Evolutionary conservation across 2,329 filamentous ascomycete species (phyloP).

Genomic region (Epichloe glyceriae): DNA sequence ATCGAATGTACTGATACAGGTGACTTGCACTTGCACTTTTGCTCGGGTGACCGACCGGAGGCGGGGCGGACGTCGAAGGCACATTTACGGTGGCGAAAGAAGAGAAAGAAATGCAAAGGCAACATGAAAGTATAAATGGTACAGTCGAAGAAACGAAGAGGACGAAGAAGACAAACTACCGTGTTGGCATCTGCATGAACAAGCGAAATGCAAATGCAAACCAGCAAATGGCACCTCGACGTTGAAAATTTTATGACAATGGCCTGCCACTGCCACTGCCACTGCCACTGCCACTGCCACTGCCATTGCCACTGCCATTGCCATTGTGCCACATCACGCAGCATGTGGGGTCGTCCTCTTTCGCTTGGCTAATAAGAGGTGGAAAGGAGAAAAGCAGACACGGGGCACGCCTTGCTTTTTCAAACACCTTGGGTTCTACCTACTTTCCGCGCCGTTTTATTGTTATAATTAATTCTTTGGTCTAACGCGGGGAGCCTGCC

Average conservation of each 20-base stretch:
- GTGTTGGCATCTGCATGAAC: neutral
- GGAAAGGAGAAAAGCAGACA: neutral
- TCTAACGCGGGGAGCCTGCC: too few relatives aligned
- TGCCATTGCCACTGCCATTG: neutral
- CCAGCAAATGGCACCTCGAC: neutral
- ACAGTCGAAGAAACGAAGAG: neutral
- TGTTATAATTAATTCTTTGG: too few relatives aligned
- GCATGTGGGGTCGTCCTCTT: conserved; percentile 1
- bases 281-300: neutral
- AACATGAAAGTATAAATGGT: neutral
- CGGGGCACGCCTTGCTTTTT: neutral
- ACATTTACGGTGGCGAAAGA: neutral
- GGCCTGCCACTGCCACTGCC: neutral
- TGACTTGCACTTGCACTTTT: too few relatives aligned
- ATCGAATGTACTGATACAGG: too few relatives aligned
- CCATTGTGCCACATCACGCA: neutral
- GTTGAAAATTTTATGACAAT: neutral
- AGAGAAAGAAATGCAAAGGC: neutral
- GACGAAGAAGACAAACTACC: neutral
- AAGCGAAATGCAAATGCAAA: neutral
- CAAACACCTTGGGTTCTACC: too few relatives aligned
- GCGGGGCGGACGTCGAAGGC: neutral
- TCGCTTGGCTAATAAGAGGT: conserved; percentile 3
- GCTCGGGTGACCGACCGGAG: too few relatives aligned
- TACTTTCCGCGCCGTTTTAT: too few relatives aligned